Conservation (phyloP, 805 yeast genomes). For the Scheffersomyces stipitis region DNA sequence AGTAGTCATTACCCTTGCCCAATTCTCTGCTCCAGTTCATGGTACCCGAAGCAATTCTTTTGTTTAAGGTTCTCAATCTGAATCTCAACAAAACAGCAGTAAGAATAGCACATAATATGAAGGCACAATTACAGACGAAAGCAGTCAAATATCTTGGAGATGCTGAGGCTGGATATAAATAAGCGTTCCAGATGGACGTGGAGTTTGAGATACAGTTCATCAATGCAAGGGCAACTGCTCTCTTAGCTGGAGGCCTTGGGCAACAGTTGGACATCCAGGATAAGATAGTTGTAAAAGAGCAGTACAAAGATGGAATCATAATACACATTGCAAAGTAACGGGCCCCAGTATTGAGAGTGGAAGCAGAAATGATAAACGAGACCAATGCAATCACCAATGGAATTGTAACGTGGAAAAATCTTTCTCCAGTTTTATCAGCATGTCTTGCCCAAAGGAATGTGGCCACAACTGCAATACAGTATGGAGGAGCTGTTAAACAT, state of each 20-base stretch:
- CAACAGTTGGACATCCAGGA: slow-evolving; percentile 58
- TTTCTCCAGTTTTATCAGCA: slow-evolving; percentile 56
- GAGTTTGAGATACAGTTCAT: slow-evolving; percentile 59
- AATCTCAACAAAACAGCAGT: slow-evolving; percentile 39
- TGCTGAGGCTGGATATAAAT: slow-evolving; percentile 44
- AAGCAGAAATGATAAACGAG: slow-evolving; percentile 49
- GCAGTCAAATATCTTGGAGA: slow-evolving; percentile 51
- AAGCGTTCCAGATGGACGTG: slow-evolving; percentile 57
- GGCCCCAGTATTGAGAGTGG: slow-evolving; percentile 55
- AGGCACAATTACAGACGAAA: slow-evolving; percentile 49
- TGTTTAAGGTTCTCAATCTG: slow-evolving; percentile 39
- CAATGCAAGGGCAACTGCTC: slow-evolving; percentile 57
- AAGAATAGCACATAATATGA: slow-evolving; percentile 39
- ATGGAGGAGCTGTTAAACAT: slow-evolving; percentile 61
- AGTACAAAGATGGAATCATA: slow-evolving; percentile 56
- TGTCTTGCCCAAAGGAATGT: slow-evolving; percentile 56
- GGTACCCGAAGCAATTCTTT: slow-evolving; percentile 42
- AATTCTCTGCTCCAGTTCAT: slow-evolving; percentile 52
- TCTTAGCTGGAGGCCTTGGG: slow-evolving; percentile 58
- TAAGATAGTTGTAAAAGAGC: slow-evolving; percentile 51
- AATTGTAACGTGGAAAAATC: slow-evolving; percentile 48
- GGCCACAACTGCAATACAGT: slow-evolving; percentile 48
- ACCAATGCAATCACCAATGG: slow-evolving; percentile 44
- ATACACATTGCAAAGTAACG: slow-evolving; percentile 60
- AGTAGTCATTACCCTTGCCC: slow-evolving; percentile 46